These are phyloP conservation scores for Castanea sativa DNA, from an alignment of 306 rosid species.

Conservation along the genomic window DNA sequence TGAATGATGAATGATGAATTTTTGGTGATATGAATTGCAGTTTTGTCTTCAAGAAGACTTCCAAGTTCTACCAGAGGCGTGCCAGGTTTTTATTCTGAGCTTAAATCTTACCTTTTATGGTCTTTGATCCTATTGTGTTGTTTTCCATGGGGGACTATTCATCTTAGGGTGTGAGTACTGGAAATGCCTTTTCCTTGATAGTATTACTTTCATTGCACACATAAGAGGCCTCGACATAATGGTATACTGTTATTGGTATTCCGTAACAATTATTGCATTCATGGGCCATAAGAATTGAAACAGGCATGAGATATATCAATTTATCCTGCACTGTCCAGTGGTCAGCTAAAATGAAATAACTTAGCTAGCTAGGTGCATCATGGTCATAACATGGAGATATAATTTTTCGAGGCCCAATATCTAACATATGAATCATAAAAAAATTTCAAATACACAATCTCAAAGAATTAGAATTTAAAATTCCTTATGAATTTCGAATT, in stretches of 20 bases:
- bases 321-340: not conserved
- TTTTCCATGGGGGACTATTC: not conserved
- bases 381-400: not conserved
- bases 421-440: too few species aligned
- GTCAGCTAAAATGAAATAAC: not conserved
- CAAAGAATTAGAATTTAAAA: too few species aligned
- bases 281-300: not conserved
- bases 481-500: too few species aligned
- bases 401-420: not conserved
- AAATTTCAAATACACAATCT: too few species aligned
- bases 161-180: not conserved
- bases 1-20: not conserved
- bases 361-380: not conserved
- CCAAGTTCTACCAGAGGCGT: conserved; percentile 72
- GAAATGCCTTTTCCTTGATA: not conserved
- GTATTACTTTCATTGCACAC: not conserved
- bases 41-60: conserved; percentile 67
- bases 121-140: not conserved
- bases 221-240: not conserved
- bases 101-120: not conserved
- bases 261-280: not conserved
- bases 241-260: not conserved
- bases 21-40: conserved; percentile 22
- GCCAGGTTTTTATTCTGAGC: conserved; percentile 34
- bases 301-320: not conserved